Conservation (phyloP, 1,284 basidiomycete genomes). For the Leccinum griseonigrum region DNA sequence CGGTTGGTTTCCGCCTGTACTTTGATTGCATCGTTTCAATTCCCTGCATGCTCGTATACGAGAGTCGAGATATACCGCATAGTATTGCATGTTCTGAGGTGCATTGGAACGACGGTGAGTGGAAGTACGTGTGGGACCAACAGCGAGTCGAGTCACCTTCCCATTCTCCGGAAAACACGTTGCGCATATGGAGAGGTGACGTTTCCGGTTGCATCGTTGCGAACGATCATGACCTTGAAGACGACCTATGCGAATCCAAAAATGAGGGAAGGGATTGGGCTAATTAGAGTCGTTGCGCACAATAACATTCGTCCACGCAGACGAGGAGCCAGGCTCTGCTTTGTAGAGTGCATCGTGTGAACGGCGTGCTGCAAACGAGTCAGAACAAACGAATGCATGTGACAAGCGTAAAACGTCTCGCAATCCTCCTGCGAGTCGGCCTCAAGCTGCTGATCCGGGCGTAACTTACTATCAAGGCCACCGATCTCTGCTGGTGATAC, state of each 20-base stretch:
- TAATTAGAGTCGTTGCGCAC: constrained; percentile 46
- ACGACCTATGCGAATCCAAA: constrained; percentile 62
- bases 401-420: no score
- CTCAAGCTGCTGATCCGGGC: no score
- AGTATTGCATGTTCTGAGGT: constrained; percentile 84
- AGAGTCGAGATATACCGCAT: constrained; percentile 87
- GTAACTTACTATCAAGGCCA: no score
- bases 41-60: constrained; percentile 87
- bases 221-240: constrained; percentile 94
- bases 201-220: constrained; percentile 91
- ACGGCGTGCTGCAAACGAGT: constrained; percentile 44
- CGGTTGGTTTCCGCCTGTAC: constrained; percentile 92
- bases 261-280: constrained; percentile 4
- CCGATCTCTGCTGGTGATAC: no score
- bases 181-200: constrained; percentile 65
- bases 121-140: not conserved
- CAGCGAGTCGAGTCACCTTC: constrained; percentile 55
- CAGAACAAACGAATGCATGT: no score
- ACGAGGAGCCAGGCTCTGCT: constrained; percentile 67
- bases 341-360: constrained; percentile 79
- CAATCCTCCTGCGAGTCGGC: no score
- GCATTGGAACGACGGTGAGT: constrained; percentile 46
- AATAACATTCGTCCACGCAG: constrained; percentile 87
- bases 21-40: constrained; percentile 88
- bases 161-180: constrained; percentile 74